Evolutionary conservation across 2,329 filamentous ascomycete species (phyloP).

Genomic region (Venturia effusa): DNA sequence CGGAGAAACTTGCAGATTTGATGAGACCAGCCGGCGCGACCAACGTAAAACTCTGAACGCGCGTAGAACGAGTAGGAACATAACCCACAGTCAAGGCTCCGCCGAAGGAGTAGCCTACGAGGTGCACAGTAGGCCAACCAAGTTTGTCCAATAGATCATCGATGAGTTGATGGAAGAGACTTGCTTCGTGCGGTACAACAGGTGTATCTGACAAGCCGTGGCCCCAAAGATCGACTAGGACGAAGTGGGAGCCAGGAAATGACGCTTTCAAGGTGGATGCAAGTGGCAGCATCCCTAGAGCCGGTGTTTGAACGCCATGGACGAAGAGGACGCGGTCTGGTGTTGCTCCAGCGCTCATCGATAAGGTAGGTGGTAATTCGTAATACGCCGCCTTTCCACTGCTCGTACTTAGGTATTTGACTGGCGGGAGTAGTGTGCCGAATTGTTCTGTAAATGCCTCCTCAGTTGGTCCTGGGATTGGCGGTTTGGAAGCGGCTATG

Average conservation of each 20-base stretch:
- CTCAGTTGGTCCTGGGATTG: conserved; percentile 29
- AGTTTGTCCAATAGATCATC: conserved; percentile 30
- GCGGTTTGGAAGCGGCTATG: conserved; percentile 4
- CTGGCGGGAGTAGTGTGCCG: conserved; percentile 29
- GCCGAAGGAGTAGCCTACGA: conserved; percentile 43
- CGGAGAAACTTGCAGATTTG: conserved; percentile 17
- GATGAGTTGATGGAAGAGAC: conserved; percentile 34
- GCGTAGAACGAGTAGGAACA: conserved; percentile 19
- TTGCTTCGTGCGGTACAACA: conserved; percentile 27
- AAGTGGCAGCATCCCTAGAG: conserved; percentile 37
- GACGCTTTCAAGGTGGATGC: conserved; percentile 23
- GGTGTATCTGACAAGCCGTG: conserved; percentile 44
- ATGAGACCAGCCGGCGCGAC: conserved; percentile 40
- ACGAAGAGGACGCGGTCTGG: conserved; percentile 32
- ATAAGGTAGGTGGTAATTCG: conserved; percentile 18
- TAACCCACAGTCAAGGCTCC: conserved; percentile 31
- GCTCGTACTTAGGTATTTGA: conserved; percentile 22
- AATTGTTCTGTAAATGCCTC: conserved; percentile 26
- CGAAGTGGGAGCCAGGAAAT: conserved; percentile 29
- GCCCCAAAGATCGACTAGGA: conserved; percentile 42
- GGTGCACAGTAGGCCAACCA: conserved; percentile 32
- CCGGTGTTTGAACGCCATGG: conserved; percentile 42
- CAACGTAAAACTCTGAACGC: conserved; percentile 27
- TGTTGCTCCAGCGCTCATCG: not conserved
- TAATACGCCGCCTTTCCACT: conserved; percentile 33